Percentiles rank a stretch among this genome's conserved stretches.
Evolutionary conservation across 2,329 filamentous ascomycete species (phyloP).

Genomic region (Colletotrichum sojae): DNA sequence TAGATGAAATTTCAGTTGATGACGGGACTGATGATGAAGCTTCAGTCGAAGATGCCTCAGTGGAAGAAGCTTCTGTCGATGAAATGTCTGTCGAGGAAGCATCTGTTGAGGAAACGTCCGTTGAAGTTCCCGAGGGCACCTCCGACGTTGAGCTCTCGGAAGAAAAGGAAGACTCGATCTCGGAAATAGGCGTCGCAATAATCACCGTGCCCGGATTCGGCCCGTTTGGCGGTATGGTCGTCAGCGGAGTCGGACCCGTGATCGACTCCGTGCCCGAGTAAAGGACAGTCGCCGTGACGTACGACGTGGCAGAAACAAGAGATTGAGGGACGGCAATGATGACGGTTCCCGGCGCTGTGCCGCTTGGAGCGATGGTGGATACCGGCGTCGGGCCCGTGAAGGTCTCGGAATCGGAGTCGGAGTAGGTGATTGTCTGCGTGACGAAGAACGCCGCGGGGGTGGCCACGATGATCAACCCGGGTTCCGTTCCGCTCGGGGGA

Average conservation of each 20-base stretch:
- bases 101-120: background rate
- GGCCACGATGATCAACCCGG: constrained; percentile 24
- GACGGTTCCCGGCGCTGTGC: constrained; percentile 30
- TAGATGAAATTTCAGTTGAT: background rate
- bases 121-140: background rate
- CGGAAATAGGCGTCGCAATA: background rate
- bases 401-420: background rate
- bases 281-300: constrained; percentile 2
- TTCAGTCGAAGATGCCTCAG: background rate
- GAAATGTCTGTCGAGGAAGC: background rate
- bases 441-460: background rate
- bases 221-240: constrained; percentile 23
- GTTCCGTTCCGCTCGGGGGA: constrained; percentile 12
- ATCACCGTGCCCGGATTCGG: constrained; percentile 32
- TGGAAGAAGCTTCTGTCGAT: too few species aligned
- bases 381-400: constrained; percentile 20
- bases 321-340: constrained; percentile 10
- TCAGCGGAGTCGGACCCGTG: background rate
- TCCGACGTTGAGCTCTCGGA: background rate
- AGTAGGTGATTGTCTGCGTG: background rate
- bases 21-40: background rate
- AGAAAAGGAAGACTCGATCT: constrained; percentile 9
- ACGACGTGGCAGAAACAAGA: background rate
- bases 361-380: constrained; percentile 20
- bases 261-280: constrained; percentile 9